phyloP scores from a whole-genome alignment of 192 early-diverging fungal genomes.

The Mortierella alpina region DNA sequence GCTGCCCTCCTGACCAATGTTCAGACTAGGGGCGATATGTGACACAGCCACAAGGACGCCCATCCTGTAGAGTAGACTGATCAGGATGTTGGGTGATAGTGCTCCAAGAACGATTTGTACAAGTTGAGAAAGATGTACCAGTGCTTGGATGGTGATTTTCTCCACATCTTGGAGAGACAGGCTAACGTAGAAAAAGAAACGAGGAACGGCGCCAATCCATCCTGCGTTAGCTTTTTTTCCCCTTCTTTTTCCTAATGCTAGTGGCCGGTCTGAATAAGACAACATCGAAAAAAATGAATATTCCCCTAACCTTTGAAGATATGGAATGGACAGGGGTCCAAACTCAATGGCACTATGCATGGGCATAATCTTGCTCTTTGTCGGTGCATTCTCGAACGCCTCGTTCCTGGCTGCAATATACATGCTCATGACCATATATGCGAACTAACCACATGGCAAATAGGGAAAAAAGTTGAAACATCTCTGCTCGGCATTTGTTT shows the following conservation, averaged over 20 bases:
- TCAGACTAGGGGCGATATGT: conserved; percentile 41
- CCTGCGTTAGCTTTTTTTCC: neutral
- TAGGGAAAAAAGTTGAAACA: neutral
- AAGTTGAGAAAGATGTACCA: conserved; percentile 44
- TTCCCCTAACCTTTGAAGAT: conserved; percentile 35
- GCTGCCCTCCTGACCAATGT: conserved; percentile 34
- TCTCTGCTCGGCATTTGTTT: neutral
- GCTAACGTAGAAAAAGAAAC: conserved; percentile 4
- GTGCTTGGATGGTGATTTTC: conserved; percentile 27
- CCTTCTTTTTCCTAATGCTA: no score
- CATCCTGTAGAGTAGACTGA: conserved; percentile 49
- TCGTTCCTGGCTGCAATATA: conserved; percentile 54
- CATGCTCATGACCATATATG: conserved; percentile 53
- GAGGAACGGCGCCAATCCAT: neutral
- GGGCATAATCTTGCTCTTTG: conserved; percentile 43
- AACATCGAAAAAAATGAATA: neutral
- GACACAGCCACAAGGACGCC: conserved; percentile 42
- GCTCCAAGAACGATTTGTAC: conserved; percentile 25
- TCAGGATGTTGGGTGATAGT: conserved; percentile 42
- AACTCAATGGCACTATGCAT: conserved; percentile 45
- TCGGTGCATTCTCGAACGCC: conserved; percentile 38
- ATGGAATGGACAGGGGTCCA: conserved; percentile 40
- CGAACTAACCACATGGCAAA: conserved; percentile 23
- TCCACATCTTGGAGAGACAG: conserved; percentile 38
- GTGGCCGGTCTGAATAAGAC: neutral